A percentile compares a stretch with the other conserved stretches of the same genome.
Evolutionary conservation across 495 filamentous ascomycete species (phyloP).

Genomic region (Choiromyces venosus): DNA sequence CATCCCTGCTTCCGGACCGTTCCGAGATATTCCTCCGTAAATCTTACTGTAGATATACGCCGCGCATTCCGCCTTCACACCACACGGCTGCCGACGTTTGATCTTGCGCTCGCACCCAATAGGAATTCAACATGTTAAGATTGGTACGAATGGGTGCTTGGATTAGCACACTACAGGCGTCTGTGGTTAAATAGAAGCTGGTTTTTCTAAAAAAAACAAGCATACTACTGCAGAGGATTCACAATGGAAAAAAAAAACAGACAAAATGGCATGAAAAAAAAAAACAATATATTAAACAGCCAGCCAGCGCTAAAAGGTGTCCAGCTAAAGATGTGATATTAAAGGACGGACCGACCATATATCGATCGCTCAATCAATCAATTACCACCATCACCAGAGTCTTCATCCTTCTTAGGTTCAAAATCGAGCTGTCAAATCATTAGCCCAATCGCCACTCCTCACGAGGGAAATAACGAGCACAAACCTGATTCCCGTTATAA

Average conservation of each 20-base stretch:
- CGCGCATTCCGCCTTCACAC: no score
- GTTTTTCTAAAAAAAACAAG: neutral
- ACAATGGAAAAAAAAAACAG: neutral
- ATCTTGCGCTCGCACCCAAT: neutral
- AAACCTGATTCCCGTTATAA: slow-evolving; percentile 69
- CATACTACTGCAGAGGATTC: neutral
- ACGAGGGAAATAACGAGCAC: slow-evolving; percentile 19
- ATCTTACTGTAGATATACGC: no score
- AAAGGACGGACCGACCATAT: neutral
- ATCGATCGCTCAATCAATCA: neutral
- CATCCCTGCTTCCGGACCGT: no score
- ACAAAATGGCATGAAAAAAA: neutral
- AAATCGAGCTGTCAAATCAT: slow-evolving; percentile 33
- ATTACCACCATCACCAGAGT: neutral
- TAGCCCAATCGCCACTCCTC: neutral
- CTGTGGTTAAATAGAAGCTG: no score
- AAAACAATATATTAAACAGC: neutral
- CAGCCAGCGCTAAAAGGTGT: neutral
- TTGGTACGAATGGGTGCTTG: neutral
- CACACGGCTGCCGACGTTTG: no score
- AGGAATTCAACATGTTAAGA: neutral
- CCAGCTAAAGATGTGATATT: neutral
- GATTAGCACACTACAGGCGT: no score
- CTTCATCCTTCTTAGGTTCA: slow-evolving; percentile 33
- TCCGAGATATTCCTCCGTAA: no score